Conservation (phyloP, 78 protist genomes). For the Tieghemostelium lacteum region DNA sequence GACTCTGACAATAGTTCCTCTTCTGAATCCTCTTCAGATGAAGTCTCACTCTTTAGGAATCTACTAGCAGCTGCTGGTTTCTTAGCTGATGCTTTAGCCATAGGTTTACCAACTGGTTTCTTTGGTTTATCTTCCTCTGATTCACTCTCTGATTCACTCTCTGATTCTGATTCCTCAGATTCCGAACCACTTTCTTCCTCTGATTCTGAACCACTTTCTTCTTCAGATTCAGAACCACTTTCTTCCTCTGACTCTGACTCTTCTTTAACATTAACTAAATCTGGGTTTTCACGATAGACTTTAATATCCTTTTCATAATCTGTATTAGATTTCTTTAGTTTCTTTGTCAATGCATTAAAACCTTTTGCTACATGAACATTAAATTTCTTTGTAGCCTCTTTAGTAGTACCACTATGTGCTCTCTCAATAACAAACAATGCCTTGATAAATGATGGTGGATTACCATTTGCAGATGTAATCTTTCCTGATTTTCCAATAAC, state of each 20-base stretch:
- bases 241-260: background rate
- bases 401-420: conserved; percentile 17
- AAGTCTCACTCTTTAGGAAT: too few relatives aligned
- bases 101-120: background rate
- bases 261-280: background rate
- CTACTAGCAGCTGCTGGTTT: background rate
- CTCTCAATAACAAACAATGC: conserved; percentile 35
- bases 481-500: conserved; percentile 4
- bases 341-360: conserved; percentile 67
- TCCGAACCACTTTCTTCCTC: background rate
- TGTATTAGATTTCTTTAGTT: conserved; percentile 71
- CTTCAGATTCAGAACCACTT: background rate
- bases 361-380: conserved; percentile 57
- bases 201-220: background rate
- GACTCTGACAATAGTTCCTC: too few relatives aligned
- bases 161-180: conserved; percentile 40
- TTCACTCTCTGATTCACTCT: background rate
- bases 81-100: background rate
- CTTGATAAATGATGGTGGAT: conserved; percentile 73
- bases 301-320: conserved; percentile 43
- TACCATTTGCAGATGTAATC: conserved; percentile 42
- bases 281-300: conserved; percentile 73
- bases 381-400: conserved; percentile 30
- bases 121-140: background rate
- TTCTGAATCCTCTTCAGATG: too few relatives aligned